Percentiles rank a stretch among this genome's conserved stretches.
Conservation (phyloP, 116 monocot genomes). For the Phalaenopsis hybrid region DNA sequence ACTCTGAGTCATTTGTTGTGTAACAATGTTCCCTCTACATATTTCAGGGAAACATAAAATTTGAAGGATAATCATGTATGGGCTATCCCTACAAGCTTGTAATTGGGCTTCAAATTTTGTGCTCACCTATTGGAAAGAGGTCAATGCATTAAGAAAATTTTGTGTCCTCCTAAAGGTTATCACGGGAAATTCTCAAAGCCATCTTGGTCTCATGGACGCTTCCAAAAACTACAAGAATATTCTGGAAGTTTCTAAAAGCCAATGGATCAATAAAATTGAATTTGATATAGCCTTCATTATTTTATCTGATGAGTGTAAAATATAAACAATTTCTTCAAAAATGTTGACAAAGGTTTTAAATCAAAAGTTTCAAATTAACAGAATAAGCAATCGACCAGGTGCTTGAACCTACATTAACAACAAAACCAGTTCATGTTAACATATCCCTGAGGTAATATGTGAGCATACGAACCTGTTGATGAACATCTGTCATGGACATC, state of each 20-base stretch:
- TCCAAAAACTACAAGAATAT: neutral
- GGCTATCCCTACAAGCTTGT: neutral
- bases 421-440: neutral
- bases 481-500: constrained; percentile 99
- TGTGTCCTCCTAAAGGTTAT: too few species aligned
- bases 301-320: neutral
- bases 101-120: neutral
- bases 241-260: neutral
- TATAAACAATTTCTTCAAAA: neutral
- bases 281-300: neutral
- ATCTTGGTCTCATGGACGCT: neutral
- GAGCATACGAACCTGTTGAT: constrained; percentile 71
- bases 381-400: neutral
- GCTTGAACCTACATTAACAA: neutral
- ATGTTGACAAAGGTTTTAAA: neutral
- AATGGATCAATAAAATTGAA: neutral
- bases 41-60: neutral
- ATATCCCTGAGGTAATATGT: neutral
- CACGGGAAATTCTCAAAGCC: neutral
- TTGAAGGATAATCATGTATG: neutral
- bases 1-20: neutral
- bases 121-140: neutral
- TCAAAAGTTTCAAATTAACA: constrained; percentile 1
- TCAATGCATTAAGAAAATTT: too few species aligned
- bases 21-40: neutral